Evolutionary conservation across 495 filamentous ascomycete genomes (phyloP).

Genomic region (Aspergillus diversus): DNA sequence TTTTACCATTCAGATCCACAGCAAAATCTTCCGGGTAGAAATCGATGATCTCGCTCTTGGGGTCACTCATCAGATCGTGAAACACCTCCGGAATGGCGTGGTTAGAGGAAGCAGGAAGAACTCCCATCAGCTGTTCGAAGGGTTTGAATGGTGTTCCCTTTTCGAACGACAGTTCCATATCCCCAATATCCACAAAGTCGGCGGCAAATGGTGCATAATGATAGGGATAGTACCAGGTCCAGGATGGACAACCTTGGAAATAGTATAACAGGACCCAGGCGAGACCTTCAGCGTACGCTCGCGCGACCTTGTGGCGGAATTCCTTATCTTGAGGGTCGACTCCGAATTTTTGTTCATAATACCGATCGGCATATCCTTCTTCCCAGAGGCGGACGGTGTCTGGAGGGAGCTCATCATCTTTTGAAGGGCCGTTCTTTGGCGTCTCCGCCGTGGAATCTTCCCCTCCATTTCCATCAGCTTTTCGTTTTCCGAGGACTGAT

Average conservation of each 20-base stretch:
- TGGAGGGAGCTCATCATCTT: constrained; percentile 63
- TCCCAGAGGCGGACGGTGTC: constrained; percentile 95
- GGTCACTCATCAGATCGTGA: constrained; percentile 82
- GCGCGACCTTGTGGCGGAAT: constrained; percentile 91
- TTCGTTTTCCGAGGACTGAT: constrained; percentile 63
- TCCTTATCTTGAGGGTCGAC: constrained; percentile 78
- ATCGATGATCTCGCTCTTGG: constrained; percentile 89
- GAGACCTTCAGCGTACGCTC: constrained; percentile 93
- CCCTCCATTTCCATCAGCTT: constrained; percentile 63
- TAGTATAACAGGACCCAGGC: constrained; percentile 98
- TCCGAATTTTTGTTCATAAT: constrained; percentile 97
- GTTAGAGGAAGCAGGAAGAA: constrained; percentile 88
- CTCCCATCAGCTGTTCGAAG: constrained; percentile 98
- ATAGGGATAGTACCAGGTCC: constrained; percentile 99
- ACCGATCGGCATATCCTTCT: constrained; percentile 89
- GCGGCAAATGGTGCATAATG: constrained; percentile 98
- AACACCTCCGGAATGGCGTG: constrained; percentile 88
- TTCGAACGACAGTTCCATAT: constrained; percentile 79
- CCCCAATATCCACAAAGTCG: constrained; percentile 84
- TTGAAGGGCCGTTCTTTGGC: constrained; percentile 41
- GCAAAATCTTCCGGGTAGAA: constrained; percentile 97
- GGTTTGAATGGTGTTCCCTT: constrained; percentile 87
- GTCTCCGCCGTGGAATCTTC: constrained; percentile 61
- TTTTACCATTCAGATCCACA: constrained; percentile 95
- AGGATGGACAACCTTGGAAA: constrained; percentile 95